phyloP scores from a whole-genome alignment of 192 early-diverging fungal genomes.

The Diversispora epigaea region DNA sequence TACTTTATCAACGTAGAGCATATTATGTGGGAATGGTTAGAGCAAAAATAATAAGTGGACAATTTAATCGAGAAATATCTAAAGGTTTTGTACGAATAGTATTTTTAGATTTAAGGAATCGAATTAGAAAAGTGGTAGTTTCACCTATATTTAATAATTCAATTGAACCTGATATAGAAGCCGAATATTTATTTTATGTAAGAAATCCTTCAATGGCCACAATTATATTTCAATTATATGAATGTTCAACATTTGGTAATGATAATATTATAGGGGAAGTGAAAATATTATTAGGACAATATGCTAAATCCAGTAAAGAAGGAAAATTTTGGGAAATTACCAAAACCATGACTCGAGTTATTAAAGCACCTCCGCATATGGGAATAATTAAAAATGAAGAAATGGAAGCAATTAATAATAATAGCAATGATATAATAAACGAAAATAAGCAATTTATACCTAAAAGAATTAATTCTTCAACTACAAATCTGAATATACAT shows the following conservation, averaged over 20 bases:
- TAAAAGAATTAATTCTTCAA: neutral
- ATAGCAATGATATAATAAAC: neutral
- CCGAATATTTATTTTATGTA: conserved; percentile 28
- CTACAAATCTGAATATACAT: neutral
- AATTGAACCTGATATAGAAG: neutral
- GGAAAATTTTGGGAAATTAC: conserved; percentile 31
- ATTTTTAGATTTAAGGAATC: conserved; percentile 20
- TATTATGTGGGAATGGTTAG: conserved; percentile 24
- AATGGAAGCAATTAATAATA: neutral
- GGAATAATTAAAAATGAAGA: neutral
- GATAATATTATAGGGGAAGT: conserved; percentile 31
- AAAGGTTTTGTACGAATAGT: conserved; percentile 14
- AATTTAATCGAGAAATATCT: neutral
- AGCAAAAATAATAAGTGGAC: neutral
- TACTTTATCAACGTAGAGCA: conserved; percentile 11
- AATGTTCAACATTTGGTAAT: conserved; percentile 18
- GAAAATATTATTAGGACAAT: conserved; percentile 8
- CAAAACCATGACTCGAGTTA: conserved; percentile 25
- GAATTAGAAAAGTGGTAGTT: neutral
- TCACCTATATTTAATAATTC: neutral
- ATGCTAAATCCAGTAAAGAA: conserved; percentile 17
- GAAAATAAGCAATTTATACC: neutral
- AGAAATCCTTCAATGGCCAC: conserved; percentile 1
- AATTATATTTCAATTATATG: conserved; percentile 23
- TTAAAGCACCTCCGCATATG: neutral